These are phyloP conservation scores for Pleurotus eryngii DNA, from an alignment of 768 basidiomycete genomes.

Conservation along the genomic window DNA sequence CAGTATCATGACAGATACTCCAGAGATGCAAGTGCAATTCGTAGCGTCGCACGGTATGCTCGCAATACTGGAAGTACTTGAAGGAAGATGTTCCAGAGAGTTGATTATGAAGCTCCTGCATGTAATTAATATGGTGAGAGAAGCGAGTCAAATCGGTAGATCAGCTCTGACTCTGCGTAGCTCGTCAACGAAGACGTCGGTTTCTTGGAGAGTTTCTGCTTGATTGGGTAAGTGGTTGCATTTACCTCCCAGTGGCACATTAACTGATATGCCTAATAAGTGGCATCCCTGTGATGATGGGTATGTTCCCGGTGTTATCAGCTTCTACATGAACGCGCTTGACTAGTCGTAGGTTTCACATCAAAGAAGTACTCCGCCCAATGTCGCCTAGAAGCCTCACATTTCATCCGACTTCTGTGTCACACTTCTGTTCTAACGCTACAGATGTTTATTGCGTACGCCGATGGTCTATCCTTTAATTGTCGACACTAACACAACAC, in stretches of 20 bases:
- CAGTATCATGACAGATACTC: constrained; percentile 68
- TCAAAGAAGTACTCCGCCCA: constrained; percentile 93
- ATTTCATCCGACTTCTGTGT: constrained; percentile 90
- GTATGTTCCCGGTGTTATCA: constrained; percentile 32
- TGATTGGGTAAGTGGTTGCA: constrained; percentile 63
- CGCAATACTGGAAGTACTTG: constrained; percentile 90
- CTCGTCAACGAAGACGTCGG: constrained; percentile 72
- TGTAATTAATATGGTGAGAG: constrained; percentile 80
- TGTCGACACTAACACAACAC: not conserved
- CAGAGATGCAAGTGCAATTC: constrained; percentile 85
- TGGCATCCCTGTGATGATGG: constrained; percentile 95
- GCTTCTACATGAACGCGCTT: constrained; percentile 1
- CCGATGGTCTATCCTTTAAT: constrained; percentile 15
- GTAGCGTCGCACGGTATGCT: constrained; percentile 94
- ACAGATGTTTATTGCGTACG: constrained; percentile 98
- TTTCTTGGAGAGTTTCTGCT: constrained; percentile 91
- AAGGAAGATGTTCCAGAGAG: constrained; percentile 82
- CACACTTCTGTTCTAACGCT: constrained; percentile 90
- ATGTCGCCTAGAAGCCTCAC: constrained; percentile 91
- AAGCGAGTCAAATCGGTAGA: not conserved
- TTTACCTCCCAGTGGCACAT: not conserved
- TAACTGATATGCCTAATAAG: constrained; percentile 28
- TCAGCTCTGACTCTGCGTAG: constrained; percentile 38
- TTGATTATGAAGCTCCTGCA: constrained; percentile 82
- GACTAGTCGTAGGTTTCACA: constrained; percentile 64